Percentiles rank a stretch among this genome's conserved stretches.
Evolutionary conservation across 2,329 filamentous ascomycete genomes (phyloP).

Genomic region (Botrytis medusae): DNA sequence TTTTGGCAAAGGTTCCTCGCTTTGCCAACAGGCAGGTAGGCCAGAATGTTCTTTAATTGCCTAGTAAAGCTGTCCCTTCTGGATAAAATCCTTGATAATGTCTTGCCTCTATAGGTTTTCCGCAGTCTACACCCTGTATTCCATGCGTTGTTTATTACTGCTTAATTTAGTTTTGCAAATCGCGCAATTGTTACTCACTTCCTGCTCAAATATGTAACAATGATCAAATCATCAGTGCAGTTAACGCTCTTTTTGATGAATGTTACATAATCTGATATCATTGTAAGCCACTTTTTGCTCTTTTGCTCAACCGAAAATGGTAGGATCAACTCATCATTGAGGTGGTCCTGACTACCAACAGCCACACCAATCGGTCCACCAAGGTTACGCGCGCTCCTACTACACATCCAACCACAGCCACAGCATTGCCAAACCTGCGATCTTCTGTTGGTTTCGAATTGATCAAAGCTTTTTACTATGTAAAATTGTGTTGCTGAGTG

Average conservation of each 20-base stretch:
- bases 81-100: too few species aligned
- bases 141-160: not conserved
- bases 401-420: slow-evolving; percentile 4
- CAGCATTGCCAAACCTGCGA: not conserved
- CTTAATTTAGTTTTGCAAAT: not conserved
- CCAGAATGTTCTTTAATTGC: not conserved
- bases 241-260: not conserved
- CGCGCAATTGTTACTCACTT: not conserved
- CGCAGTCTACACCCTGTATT: not conserved
- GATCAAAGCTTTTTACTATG: not conserved
- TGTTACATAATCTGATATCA: not conserved
- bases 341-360: not conserved
- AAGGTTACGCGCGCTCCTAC: slow-evolving; percentile 6
- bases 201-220: not conserved
- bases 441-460: not conserved
- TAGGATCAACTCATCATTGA: not conserved
- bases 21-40: not conserved
- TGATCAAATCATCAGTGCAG: not conserved
- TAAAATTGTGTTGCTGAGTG: not conserved
- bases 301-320: not conserved
- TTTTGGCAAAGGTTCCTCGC: not conserved
- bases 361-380: not conserved
- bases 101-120: not conserved
- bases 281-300: not conserved
- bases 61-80: not conserved